These are phyloP conservation scores for Paraphaeosphaeria sporulosa DNA, from an alignment of 2,329 filamentous ascomycete genomes.

Conservation along the genomic window DNA sequence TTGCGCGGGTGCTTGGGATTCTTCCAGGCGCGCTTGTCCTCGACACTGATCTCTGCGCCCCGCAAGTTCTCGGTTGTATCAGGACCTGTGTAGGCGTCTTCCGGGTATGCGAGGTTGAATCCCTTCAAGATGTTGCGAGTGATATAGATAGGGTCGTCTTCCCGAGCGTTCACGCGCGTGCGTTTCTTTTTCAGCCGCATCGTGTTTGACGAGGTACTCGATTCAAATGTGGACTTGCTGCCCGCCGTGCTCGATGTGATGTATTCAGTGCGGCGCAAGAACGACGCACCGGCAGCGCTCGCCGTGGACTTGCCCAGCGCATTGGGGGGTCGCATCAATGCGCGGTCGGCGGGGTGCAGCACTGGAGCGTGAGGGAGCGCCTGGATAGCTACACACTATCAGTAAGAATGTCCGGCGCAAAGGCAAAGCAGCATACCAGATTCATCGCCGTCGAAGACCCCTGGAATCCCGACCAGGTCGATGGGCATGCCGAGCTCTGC, in stretches of 20 bases:
- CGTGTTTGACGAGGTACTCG: constrained; percentile 57
- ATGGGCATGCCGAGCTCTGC: constrained; percentile 98
- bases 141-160: constrained; percentile 68
- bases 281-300: constrained; percentile 81
- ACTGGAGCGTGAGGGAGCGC: constrained; percentile 74
- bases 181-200: constrained; percentile 52
- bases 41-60: constrained; percentile 61
- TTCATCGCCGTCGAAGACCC: constrained; percentile 94
- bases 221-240: constrained; percentile 55
- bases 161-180: constrained; percentile 45
- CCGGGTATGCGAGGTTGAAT: constrained; percentile 70
- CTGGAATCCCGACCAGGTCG: constrained; percentile 92
- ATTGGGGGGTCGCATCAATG: constrained; percentile 82
- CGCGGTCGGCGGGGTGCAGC: constrained; percentile 83
- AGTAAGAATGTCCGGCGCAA: constrained; percentile 19
- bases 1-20: constrained; percentile 67
- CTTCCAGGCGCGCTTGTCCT: constrained; percentile 66
- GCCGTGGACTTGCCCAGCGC: constrained; percentile 84
- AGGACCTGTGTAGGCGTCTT: constrained; percentile 71
- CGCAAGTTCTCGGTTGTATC: constrained; percentile 64
- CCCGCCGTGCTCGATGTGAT: constrained; percentile 67
- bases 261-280: constrained; percentile 95
- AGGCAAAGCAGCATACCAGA: constrained; percentile 67
- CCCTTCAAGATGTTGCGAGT: constrained; percentile 68
- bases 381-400: constrained; percentile 72